A percentile compares a stretch with the other conserved stretches of the same genome.
Conservation (phyloP, 139 green algal genomes). For the Closterium sp. region DNA sequence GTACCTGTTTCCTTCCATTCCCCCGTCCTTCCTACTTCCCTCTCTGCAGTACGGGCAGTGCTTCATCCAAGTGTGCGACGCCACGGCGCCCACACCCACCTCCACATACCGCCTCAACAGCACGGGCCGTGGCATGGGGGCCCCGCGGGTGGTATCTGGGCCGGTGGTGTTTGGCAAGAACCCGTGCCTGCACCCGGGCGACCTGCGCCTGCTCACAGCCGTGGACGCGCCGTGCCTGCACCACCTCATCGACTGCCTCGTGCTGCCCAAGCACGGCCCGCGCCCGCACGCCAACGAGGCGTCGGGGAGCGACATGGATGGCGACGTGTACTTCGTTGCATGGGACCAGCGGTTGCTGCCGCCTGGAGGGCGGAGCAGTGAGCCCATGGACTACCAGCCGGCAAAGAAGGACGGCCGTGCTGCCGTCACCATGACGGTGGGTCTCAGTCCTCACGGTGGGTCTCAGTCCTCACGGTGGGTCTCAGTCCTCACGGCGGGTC, state of each 20-base stretch:
- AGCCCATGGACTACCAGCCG: slow-evolving; percentile 30
- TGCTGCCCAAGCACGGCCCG: slow-evolving; percentile 44
- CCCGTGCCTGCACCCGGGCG: slow-evolving; percentile 56
- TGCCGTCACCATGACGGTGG: background rate
- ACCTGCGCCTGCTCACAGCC: slow-evolving; percentile 48
- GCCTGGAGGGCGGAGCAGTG: background rate
- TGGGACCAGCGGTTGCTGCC: slow-evolving; percentile 42
- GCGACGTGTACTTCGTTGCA: slow-evolving; percentile 52
- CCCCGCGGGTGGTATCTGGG: slow-evolving; percentile 7
- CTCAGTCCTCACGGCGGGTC: too few relatives aligned
- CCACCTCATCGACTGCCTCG: slow-evolving; percentile 48
- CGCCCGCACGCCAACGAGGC: slow-evolving; percentile 41
- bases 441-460: too few relatives aligned
- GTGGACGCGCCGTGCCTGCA: slow-evolving; percentile 39
- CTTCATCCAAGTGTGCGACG: slow-evolving; percentile 24
- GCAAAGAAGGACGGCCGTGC: background rate
- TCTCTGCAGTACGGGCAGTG: slow-evolving; percentile 20
- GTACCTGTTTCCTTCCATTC: background rate
- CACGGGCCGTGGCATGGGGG: background rate
- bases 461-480: too few relatives aligned
- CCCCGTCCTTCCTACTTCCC: background rate
- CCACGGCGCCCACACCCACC: background rate
- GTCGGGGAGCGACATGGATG: slow-evolving; percentile 54
- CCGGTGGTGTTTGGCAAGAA: slow-evolving; percentile 54
- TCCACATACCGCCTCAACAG: background rate